A percentile compares a stretch with the other conserved stretches of the same genome.
Conservation (phyloP, 2,329 filamentous ascomycete genomes). For the Diplodia corticola region DNA sequence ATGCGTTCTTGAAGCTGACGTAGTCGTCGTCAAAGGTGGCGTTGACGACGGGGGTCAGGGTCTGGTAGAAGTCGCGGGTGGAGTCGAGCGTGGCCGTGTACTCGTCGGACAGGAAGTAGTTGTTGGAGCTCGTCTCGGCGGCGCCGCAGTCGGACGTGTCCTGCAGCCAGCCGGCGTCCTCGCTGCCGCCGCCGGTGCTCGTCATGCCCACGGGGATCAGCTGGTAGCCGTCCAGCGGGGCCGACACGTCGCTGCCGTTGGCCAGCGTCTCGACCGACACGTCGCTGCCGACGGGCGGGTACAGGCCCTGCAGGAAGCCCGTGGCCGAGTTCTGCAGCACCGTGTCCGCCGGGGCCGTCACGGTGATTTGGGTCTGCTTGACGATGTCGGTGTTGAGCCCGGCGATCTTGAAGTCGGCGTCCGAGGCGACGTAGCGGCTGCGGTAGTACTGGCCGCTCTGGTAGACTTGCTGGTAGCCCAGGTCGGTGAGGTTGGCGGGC, state of each 20-base stretch:
- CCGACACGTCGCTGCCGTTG: constrained; percentile 66
- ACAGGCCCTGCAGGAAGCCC: constrained; percentile 82
- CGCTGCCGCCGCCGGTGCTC: constrained; percentile 57
- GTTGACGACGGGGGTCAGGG: constrained; percentile 55
- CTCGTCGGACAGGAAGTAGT: constrained; percentile 55
- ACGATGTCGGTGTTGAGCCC: constrained; percentile 68
- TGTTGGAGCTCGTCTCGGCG: constrained; percentile 59
- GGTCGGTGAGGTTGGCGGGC: constrained; percentile 71
- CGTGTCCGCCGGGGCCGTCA: constrained; percentile 70
- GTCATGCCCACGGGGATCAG: constrained; percentile 72
- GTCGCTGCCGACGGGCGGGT: constrained; percentile 67
- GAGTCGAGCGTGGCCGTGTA: constrained; percentile 51
- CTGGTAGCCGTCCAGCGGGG: constrained; percentile 79
- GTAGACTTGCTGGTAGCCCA: constrained; percentile 77
- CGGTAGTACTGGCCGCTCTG: constrained; percentile 74
- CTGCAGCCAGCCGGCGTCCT: constrained; percentile 60
- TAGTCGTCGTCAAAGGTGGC: constrained; percentile 50
- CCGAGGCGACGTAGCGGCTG: constrained; percentile 67
- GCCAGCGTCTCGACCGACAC: constrained; percentile 62
- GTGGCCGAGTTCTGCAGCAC: constrained; percentile 79
- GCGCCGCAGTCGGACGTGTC: constrained; percentile 57
- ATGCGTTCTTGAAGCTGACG: constrained; percentile 63
- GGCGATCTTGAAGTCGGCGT: constrained; percentile 61
- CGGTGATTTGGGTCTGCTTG: constrained; percentile 67
- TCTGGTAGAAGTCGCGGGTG: constrained; percentile 57